These are phyloP conservation scores for Suillus clintonianus DNA, from an alignment of 768 basidiomycete genomes.

Conservation along the genomic window DNA sequence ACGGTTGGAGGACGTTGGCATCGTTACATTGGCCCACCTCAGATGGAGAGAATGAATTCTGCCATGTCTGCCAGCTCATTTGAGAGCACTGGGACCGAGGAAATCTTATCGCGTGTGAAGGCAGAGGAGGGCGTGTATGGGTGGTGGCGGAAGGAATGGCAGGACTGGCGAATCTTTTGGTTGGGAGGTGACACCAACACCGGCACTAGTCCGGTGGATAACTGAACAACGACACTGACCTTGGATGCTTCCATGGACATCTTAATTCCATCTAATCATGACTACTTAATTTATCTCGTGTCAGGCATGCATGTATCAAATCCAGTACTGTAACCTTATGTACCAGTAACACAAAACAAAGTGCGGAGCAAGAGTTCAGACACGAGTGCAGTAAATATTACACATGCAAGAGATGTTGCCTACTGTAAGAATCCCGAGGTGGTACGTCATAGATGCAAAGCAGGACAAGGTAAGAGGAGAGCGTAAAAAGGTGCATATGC, in stretches of 20 bases:
- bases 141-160: slow-evolving; percentile 71
- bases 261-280: slow-evolving; percentile 3
- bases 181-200: slow-evolving; percentile 57
- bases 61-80: slow-evolving; percentile 46
- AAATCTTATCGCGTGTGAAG: slow-evolving; percentile 45
- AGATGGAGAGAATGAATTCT: slow-evolving; percentile 47
- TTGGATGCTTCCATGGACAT: neutral
- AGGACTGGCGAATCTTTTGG: slow-evolving; percentile 86
- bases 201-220: slow-evolving; percentile 20
- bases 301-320: neutral
- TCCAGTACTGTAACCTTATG: neutral
- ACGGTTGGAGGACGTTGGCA: slow-evolving; percentile 52
- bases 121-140: slow-evolving; percentile 72
- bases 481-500: slow-evolving; percentile 7
- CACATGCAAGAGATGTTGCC: slow-evolving; percentile 23
- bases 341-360: neutral
- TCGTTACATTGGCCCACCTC: slow-evolving; percentile 28
- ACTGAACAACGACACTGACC: slow-evolving; percentile 20
- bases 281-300: neutral
- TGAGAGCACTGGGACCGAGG: slow-evolving; percentile 55
- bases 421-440: slow-evolving; percentile 26
- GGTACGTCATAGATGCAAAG: slow-evolving; percentile 19
- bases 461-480: slow-evolving; percentile 12
- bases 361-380: slow-evolving; percentile 14
- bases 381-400: slow-evolving; percentile 26